A percentile compares a stretch with the other conserved stretches of the same genome.
phyloP scores from a whole-genome alignment of 2,329 filamentous ascomycete genomes.

The Venturiaceae sp. region DNA sequence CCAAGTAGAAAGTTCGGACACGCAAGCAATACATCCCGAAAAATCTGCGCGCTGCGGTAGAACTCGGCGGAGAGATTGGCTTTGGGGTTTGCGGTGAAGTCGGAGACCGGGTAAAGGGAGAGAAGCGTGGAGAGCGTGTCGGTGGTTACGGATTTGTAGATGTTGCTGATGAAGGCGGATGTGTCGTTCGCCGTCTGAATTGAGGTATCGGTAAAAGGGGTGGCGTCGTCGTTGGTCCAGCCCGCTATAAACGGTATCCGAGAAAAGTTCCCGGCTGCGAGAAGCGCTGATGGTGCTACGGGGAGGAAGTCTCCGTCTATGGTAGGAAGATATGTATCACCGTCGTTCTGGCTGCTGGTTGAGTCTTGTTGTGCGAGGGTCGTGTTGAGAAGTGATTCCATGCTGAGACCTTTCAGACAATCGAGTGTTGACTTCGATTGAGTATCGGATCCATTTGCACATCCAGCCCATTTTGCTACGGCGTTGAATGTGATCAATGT shows the following conservation, averaged over 20 bases:
- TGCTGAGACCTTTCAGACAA: constrained; percentile 37
- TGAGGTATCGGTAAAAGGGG: constrained; percentile 31
- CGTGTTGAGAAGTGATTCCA: constrained; percentile 32
- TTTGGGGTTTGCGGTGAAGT: constrained; percentile 26
- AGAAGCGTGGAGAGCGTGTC: constrained; percentile 39
- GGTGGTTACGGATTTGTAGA: constrained; percentile 30
- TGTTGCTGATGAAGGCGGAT: constrained; percentile 21
- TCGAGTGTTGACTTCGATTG: constrained; percentile 19
- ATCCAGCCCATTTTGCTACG: background rate
- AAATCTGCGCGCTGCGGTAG: constrained; percentile 25
- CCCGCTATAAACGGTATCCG: constrained; percentile 25
- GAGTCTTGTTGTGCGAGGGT: constrained; percentile 31
- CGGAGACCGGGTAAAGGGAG: constrained; percentile 38
- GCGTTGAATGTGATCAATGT: background rate
- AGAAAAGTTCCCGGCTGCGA: constrained; percentile 26
- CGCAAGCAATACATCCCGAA: constrained; percentile 40
- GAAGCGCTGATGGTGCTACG: constrained; percentile 16
- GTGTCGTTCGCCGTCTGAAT: constrained; percentile 17
- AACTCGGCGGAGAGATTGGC: constrained; percentile 37
- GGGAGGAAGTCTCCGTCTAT: constrained; percentile 13
- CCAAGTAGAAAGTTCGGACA: constrained; percentile 43
- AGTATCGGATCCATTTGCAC: background rate
- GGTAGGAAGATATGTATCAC: constrained; percentile 11
- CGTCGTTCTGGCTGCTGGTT: constrained; percentile 29
- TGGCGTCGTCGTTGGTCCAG: constrained; percentile 35